Conservation (phyloP, 2,329 filamentous ascomycete species). For the Alternaria triticimaculans region DNA sequence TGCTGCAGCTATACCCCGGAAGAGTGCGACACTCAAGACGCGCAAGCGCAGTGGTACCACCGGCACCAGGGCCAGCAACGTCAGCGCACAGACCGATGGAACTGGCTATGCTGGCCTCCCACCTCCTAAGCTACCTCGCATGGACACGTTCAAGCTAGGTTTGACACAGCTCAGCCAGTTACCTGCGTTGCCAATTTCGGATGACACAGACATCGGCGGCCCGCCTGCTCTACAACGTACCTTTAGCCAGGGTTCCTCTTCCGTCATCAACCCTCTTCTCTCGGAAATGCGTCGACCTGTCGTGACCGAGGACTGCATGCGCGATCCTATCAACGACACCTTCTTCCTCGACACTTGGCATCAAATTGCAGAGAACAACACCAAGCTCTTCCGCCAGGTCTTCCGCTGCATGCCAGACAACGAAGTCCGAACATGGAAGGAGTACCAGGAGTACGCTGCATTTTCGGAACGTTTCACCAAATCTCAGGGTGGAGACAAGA, state of each 20-base stretch:
- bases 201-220: constrained; percentile 84
- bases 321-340: constrained; percentile 78
- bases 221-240: constrained; percentile 66
- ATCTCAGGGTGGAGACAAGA: constrained; percentile 63
- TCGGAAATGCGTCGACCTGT: constrained; percentile 75
- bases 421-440: constrained; percentile 89
- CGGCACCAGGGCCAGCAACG: constrained; percentile 38
- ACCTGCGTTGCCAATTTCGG: constrained; percentile 70
- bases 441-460: constrained; percentile 83
- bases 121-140: constrained; percentile 64
- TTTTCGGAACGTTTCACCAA: constrained; percentile 81
- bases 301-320: constrained; percentile 92
- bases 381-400: constrained; percentile 88
- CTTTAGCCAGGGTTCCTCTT: constrained; percentile 56
- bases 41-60: constrained; percentile 42
- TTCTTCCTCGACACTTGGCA: constrained; percentile 93
- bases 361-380: constrained; percentile 89
- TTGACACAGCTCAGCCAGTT: constrained; percentile 73
- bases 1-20: constrained; percentile 52
- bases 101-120: constrained; percentile 63
- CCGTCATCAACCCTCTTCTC: constrained; percentile 56
- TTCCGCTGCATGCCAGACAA: constrained; percentile 98
- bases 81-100: constrained; percentile 38
- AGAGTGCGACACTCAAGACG: constrained; percentile 48
- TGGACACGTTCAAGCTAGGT: constrained; percentile 71